A percentile compares a stretch with the other conserved stretches of the same genome.
Evolutionary conservation across 495 filamentous ascomycete species (phyloP).

Genomic region (Usnea hakonensis): DNA sequence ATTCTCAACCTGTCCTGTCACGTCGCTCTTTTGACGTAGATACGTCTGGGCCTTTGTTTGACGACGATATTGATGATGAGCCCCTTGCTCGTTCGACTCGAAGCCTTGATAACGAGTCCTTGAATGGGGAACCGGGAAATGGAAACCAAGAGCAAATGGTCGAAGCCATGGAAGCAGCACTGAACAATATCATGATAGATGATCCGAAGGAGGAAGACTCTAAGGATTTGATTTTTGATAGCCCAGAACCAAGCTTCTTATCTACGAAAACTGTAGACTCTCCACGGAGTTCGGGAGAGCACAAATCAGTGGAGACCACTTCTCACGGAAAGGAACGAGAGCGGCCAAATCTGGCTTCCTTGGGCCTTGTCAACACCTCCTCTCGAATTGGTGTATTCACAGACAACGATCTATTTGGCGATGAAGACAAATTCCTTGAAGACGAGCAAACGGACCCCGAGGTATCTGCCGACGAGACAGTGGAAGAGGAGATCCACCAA

Average conservation of each 20-base stretch:
- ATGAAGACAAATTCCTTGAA: constrained; percentile 77
- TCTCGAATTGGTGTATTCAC: constrained; percentile 81
- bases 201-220: constrained; percentile 57
- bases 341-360: constrained; percentile 79
- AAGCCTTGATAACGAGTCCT: constrained; percentile 47
- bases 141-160: constrained; percentile 54
- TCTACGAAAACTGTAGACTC: constrained; percentile 42
- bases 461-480: constrained; percentile 46
- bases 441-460: constrained; percentile 76
- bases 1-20: constrained; percentile 25
- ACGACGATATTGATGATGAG: constrained; percentile 61
- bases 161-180: constrained; percentile 84
- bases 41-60: constrained; percentile 50
- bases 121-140: constrained; percentile 38
- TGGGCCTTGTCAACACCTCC: constrained; percentile 78
- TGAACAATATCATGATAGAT: constrained; percentile 91
- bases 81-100: constrained; percentile 51
- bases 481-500: constrained; percentile 82
- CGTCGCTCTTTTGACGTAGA: constrained; percentile 53
- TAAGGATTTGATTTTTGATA: constrained; percentile 46
- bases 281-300: constrained; percentile 51
- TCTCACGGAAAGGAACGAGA: constrained; percentile 44
- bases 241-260: constrained; percentile 36
- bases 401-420: constrained; percentile 86
- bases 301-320: constrained; percentile 33